Percentiles rank a stretch among this genome's conserved stretches.
phyloP scores from a whole-genome alignment of 2,329 filamentous ascomycete genomes.

The Chalaropsis ovoidea region DNA sequence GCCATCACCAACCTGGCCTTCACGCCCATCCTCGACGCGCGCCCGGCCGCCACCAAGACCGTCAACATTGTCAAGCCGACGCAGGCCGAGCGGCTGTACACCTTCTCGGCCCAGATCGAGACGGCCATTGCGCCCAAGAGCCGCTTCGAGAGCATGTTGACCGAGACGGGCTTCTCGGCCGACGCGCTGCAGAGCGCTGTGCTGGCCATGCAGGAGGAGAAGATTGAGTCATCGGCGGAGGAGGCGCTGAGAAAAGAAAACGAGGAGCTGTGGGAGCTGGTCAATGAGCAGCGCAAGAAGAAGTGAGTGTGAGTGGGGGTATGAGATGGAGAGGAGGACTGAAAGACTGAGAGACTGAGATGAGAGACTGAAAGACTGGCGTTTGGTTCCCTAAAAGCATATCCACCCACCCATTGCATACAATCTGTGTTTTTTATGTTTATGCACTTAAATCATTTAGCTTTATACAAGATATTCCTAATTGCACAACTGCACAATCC shows the following conservation, averaged over 20 bases:
- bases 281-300: constrained; percentile 34
- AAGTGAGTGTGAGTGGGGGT: constrained; percentile 32
- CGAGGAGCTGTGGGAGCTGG: constrained; percentile 35
- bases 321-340: too few species aligned
- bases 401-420: background rate
- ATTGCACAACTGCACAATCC: background rate
- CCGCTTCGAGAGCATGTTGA: constrained; percentile 39
- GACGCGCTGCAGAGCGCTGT: constrained; percentile 43
- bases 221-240: constrained; percentile 17
- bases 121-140: constrained; percentile 35
- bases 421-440: background rate
- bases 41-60: constrained; percentile 29
- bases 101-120: constrained; percentile 52
- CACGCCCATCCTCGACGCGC: constrained; percentile 43
- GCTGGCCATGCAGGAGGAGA: constrained; percentile 28
- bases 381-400: constrained; percentile 7
- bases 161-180: constrained; percentile 39
- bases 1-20: constrained; percentile 76
- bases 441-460: background rate
- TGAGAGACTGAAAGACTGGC: background rate
- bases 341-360: constrained; percentile 27
- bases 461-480: constrained; percentile 9
- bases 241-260: constrained; percentile 29
- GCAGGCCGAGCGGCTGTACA: constrained; percentile 54
- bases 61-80: constrained; percentile 70